Evolutionary conservation across 306 rosid species (phyloP), one percentile per base, ranked within the genome.

Genomic region (Rosa multiflora): DNA sequence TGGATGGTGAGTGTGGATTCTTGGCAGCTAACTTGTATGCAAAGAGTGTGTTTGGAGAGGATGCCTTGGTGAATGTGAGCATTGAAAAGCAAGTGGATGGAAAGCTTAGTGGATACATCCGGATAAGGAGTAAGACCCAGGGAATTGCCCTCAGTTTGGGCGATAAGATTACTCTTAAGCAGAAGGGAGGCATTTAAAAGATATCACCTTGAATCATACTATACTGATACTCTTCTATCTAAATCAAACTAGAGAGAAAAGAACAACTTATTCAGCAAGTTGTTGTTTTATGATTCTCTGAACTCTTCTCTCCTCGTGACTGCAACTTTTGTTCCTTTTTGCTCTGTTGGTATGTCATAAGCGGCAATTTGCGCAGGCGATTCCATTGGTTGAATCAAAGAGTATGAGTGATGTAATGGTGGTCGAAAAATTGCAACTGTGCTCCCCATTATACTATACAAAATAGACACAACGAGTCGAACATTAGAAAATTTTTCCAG

Each of bases 51-150:
- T 91, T 91, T 73, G 96, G 96, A 70, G 96, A 91, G 83, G 96
- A 91, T 76, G 96, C 96, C 29, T 66, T 91, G 75, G 96, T 91
- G 84, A 91, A 91, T 83, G 82, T 91, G 81, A 91, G 96, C 87
- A 83, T 91, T 43, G 96, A 91, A 82, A 91, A 91, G 80, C 96
- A 89, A 83, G n/a, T 67, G 49, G 96, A 91, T 64, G 90, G 87
- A 55, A 91, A 91, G 84, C 88, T 91, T 78, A 86, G 88, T 71
- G 96, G 96, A 47, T 91, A 87, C 76, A 91, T 91, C 81, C 85
- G 96, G 83, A 91, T 91, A 87, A 89, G 96, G 80, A 91, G 96
- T 83, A 91, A 91, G 85, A 91, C 96, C 67, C 96, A 91, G 73
- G 96, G 96, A 49, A 91, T 91, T 76, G 95, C 95, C 67, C 90